phyloP scores from a whole-genome alignment of 768 basidiomycete genomes.

The Russula dissimulans region DNA sequence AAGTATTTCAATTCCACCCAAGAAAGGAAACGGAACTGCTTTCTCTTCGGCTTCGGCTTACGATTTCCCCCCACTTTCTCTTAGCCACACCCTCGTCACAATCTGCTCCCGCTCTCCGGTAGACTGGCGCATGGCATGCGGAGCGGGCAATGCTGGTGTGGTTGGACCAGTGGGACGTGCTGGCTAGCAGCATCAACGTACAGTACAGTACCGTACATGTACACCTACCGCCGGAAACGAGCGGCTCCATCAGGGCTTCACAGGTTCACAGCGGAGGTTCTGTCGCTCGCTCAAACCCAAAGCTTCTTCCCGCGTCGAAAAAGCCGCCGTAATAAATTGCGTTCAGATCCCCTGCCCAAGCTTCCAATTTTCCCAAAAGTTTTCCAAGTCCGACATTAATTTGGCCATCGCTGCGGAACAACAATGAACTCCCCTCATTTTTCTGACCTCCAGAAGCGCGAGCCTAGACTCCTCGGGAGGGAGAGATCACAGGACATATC shows the following conservation, averaged over 20 bases:
- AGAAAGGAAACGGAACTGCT: slow-evolving; percentile 9
- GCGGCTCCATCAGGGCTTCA: background rate
- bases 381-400: slow-evolving; percentile 8
- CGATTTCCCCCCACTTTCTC: background rate
- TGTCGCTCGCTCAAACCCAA: background rate
- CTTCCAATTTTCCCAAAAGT: background rate
- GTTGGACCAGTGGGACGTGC: too few relatives aligned
- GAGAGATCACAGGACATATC: too few relatives aligned
- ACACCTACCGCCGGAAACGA: background rate
- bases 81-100: background rate
- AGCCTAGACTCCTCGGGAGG: background rate
- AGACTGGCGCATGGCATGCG: background rate
- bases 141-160: background rate
- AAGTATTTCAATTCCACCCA: background rate
- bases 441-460: background rate
- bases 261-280: background rate
- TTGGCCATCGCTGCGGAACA: background rate
- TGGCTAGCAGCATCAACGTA: too few relatives aligned
- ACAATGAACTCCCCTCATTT: background rate
- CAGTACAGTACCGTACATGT: too few relatives aligned
- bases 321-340: background rate
- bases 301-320: background rate
- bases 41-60: slow-evolving; percentile 5
- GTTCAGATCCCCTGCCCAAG: background rate
- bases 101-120: background rate